A percentile compares a stretch with the other conserved stretches of the same genome.
These are phyloP conservation scores for Lasiosphaeria ovina DNA, from an alignment of 495 filamentous ascomycete genomes.

Conservation along the genomic window DNA sequence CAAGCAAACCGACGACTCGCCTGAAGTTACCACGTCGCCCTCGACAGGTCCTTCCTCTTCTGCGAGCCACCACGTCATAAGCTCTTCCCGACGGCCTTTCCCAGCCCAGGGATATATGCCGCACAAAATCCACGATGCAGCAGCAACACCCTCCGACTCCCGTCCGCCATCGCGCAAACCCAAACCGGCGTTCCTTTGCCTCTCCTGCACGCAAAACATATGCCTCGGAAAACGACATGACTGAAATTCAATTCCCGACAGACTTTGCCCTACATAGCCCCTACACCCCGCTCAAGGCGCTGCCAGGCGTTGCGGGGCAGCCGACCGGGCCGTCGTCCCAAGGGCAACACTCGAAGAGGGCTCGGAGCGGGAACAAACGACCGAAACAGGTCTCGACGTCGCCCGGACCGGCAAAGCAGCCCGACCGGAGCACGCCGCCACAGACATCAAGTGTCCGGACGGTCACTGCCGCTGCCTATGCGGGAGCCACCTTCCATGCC, in stretches of 20 bases:
- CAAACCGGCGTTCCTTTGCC: constrained; percentile 33
- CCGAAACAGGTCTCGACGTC: constrained; percentile 34
- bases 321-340: constrained; percentile 25
- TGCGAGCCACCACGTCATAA: not conserved
- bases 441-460: constrained; percentile 32
- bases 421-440: constrained; percentile 42
- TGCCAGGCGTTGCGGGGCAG: constrained; percentile 10
- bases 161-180: constrained; percentile 40
- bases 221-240: constrained; percentile 50
- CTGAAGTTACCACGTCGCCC: too few species aligned
- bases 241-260: constrained; percentile 19
- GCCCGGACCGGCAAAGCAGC: constrained; percentile 32
- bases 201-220: constrained; percentile 41
- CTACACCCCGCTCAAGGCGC: constrained; percentile 38
- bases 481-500: constrained; percentile 91
- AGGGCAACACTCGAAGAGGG: constrained; percentile 23
- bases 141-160: constrained; percentile 33
- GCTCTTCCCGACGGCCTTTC: too few species aligned
- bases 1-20: not conserved
- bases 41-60: not conserved
- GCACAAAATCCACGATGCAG: constrained; percentile 6
- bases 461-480: constrained; percentile 64
- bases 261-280: constrained; percentile 28
- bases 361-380: constrained; percentile 34
- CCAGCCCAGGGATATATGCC: not conserved